A percentile compares a stretch with the other conserved stretches of the same genome.
Evolutionary conservation across 306 rosid genomes (phyloP).

Genomic region (Erythrophleum fordii): DNA sequence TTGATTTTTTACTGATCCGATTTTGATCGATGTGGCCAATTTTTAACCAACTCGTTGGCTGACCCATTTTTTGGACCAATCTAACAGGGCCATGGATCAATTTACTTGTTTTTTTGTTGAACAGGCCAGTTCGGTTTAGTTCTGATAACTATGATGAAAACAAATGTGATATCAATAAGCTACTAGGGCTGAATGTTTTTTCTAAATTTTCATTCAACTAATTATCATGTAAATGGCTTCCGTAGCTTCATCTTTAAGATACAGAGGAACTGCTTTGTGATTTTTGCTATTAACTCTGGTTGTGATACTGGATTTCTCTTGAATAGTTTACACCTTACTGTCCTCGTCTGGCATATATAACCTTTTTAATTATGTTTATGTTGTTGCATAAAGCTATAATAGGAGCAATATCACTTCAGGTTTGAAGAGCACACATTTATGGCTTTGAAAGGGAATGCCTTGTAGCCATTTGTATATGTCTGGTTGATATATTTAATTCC

Average conservation of each 20-base stretch:
- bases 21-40: no score
- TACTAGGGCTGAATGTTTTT: neutral
- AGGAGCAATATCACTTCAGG: neutral
- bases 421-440: neutral
- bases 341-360: neutral
- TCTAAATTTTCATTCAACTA: neutral
- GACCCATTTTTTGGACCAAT: no score
- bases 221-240: neutral
- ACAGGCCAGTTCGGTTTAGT: no score
- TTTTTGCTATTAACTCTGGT: neutral
- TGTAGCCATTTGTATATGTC: neutral
- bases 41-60: no score
- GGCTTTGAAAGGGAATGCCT: neutral
- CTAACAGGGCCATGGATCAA: no score
- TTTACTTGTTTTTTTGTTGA: no score
- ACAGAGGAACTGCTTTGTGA: neutral
- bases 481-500: neutral
- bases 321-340: neutral
- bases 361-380: neutral
- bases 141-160: no score
- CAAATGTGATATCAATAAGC: neutral
- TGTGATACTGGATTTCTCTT: constrained; percentile 11
- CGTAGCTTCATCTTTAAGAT: neutral
- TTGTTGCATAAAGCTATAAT: neutral
- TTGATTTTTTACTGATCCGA: no score